Percentiles rank a stretch among this genome's conserved stretches.
phyloP scores from a whole-genome alignment of 1,284 basidiomycete species.

The Sphaerobolus stellatus region DNA sequence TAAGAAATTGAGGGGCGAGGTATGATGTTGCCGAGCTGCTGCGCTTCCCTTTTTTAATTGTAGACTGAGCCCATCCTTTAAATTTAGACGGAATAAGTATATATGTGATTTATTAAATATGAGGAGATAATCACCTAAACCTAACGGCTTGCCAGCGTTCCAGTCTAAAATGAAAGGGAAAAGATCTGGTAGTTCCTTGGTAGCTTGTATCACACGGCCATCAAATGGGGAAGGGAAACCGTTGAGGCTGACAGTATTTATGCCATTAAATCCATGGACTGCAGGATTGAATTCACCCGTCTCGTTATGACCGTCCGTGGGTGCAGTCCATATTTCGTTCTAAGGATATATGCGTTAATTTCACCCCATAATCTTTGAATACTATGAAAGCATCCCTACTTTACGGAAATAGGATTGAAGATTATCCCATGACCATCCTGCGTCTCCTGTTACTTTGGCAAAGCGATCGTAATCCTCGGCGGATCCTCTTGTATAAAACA shows the following conservation, averaged over 20 bases:
- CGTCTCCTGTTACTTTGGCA: constrained; percentile 3
- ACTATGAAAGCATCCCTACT: too few relatives aligned
- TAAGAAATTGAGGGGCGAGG: constrained; percentile 18
- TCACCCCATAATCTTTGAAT: not conserved
- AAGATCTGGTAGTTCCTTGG: constrained; percentile 6
- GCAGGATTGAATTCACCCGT: constrained; percentile 7
- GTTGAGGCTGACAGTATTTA: constrained; percentile 42
- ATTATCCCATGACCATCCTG: constrained; percentile 8
- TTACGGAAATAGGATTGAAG: not conserved
- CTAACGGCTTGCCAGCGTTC: constrained; percentile 23
- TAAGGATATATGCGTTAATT: too few relatives aligned
- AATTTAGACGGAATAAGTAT: not conserved
- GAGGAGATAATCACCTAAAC: constrained; percentile 19
- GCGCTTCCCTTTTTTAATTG: constrained; percentile 12
- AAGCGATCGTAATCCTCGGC: constrained; percentile 6
- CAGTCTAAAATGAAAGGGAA: constrained; percentile 23
- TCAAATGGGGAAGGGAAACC: constrained; percentile 28
- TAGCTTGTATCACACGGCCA: constrained; percentile 14
- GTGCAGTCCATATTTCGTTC: constrained; percentile 3
- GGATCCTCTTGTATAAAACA: constrained; percentile 8
- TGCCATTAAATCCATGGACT: constrained; percentile 40
- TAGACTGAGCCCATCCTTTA: constrained; percentile 18
- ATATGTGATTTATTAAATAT: constrained; percentile 1
- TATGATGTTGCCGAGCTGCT: constrained; percentile 23
- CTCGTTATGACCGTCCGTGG: constrained; percentile 6